phyloP scores from a whole-genome alignment of 164 flowering plant species.

The Stephania yunnanensis region DNA sequence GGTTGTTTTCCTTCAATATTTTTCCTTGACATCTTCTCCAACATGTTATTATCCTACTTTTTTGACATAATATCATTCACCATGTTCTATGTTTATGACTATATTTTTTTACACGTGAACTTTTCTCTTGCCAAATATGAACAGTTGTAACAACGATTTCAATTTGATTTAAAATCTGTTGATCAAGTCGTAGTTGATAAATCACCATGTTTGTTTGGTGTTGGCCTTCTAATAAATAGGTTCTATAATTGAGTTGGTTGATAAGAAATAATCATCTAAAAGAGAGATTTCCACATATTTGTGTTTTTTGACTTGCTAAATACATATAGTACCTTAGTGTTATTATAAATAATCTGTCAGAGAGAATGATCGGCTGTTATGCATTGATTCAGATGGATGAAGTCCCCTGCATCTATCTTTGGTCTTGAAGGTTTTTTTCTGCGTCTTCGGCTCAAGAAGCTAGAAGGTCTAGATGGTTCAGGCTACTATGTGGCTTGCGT shows the following conservation, averaged over 20 bases:
- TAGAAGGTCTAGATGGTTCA: constrained; percentile 59
- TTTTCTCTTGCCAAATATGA: background rate
- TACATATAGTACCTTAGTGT: background rate
- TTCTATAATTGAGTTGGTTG: background rate
- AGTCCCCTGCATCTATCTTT: constrained; percentile 28
- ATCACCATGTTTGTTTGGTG: background rate
- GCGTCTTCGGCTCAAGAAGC: constrained; percentile 67
- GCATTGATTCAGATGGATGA: constrained; percentile 56
- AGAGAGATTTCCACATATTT: background rate
- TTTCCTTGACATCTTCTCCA: background rate
- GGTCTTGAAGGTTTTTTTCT: constrained; percentile 64
- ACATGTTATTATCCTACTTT: background rate
- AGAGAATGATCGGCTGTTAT: background rate
- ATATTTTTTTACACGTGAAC: background rate
- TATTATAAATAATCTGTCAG: background rate
- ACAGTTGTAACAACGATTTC: background rate
- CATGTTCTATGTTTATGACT: background rate
- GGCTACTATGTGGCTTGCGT: constrained; percentile 77
- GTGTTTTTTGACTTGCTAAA: background rate
- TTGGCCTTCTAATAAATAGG: background rate
- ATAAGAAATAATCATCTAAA: background rate
- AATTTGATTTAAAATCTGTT: background rate
- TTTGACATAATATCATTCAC: background rate
- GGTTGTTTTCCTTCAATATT: background rate
- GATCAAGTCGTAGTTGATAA: background rate